phyloP scores from a whole-genome alignment of 1,284 basidiomycete species.

The Ceratobasidium sp. region DNA sequence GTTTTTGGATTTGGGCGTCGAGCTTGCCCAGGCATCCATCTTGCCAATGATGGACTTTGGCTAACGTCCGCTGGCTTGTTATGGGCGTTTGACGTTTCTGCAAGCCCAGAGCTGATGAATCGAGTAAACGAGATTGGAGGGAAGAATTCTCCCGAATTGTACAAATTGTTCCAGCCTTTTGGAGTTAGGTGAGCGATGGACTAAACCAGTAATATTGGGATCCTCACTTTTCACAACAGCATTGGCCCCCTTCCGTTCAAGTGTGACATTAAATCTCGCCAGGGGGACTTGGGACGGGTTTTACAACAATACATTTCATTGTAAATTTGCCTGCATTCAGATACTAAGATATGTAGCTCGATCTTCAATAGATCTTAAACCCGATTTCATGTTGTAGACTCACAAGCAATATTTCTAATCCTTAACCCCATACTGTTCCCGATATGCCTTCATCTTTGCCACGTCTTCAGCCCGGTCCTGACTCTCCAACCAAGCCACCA shows the following conservation, averaged over 20 bases:
- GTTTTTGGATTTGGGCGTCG: slow-evolving; percentile 29
- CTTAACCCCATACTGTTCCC: slow-evolving; percentile 78
- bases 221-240: neutral
- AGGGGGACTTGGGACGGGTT: neutral
- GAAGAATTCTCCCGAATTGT: neutral
- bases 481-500: slow-evolving; percentile 85
- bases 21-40: slow-evolving; percentile 45
- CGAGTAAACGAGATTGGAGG: slow-evolving; percentile 21
- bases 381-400: neutral
- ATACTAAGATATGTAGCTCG: neutral
- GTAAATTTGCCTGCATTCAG: neutral
- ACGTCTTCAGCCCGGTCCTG: slow-evolving; percentile 78
- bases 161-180: slow-evolving; percentile 3
- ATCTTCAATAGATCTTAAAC: neutral
- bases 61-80: slow-evolving; percentile 4
- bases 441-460: slow-evolving; percentile 82
- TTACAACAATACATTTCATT: neutral
- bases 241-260: slow-evolving; percentile 23
- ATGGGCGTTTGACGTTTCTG: slow-evolving; percentile 23
- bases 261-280: slow-evolving; percentile 6
- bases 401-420: slow-evolving; percentile 30
- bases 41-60: slow-evolving; percentile 32
- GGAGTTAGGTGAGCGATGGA: slow-evolving; percentile 17
- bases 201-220: neutral
- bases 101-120: neutral